Conservation (phyloP, 208 protist genomes). For the Leishmania arabica region DNA sequence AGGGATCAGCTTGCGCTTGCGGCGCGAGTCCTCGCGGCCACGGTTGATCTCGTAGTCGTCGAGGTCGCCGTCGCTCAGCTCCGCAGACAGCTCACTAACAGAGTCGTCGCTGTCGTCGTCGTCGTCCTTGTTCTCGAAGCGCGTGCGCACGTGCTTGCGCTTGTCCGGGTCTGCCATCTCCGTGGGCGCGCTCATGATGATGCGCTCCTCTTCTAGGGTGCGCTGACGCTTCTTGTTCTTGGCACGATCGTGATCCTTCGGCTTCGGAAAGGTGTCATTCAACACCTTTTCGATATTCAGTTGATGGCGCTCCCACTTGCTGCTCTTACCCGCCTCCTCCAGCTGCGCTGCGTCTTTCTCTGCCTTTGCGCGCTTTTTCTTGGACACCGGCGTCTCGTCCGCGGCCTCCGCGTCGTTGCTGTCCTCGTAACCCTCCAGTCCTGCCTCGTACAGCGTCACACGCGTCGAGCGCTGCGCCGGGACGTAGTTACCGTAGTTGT, state of each 20-base stretch:
- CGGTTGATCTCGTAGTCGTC: conserved; percentile 57
- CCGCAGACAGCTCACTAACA: conserved; percentile 34
- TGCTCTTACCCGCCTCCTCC: conserved; percentile 37
- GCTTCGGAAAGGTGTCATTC: conserved; percentile 83
- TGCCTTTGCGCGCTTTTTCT: conserved; percentile 37
- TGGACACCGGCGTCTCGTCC: conserved; percentile 40
- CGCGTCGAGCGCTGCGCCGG: conserved; percentile 63
- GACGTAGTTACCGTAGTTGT: conserved; percentile 92
- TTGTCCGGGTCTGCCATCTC: conserved; percentile 37
- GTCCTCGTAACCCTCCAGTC: conserved; percentile 39
- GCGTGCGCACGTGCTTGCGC: conserved; percentile 57
- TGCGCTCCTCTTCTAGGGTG: conserved; percentile 76
- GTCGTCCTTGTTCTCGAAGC: conserved; percentile 40
- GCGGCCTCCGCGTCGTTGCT: conserved; percentile 35
- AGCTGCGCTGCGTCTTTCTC: conserved; percentile 43
- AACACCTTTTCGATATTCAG: conserved; percentile 85
- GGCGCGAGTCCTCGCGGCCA: conserved; percentile 75
- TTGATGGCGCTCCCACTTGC: conserved; percentile 85
- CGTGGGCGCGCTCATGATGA: conserved; percentile 56
- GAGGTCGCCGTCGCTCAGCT: conserved; percentile 40
- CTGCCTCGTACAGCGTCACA: conserved; percentile 78
- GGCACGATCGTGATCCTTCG: conserved; percentile 38
- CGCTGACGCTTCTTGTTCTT: conserved; percentile 49
- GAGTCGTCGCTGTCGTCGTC: conserved; percentile 43
- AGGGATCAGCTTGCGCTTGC: conserved; percentile 72